Evolutionary conservation across 441 rosid species (phyloP).

Genomic region (Iberis amara): DNA sequence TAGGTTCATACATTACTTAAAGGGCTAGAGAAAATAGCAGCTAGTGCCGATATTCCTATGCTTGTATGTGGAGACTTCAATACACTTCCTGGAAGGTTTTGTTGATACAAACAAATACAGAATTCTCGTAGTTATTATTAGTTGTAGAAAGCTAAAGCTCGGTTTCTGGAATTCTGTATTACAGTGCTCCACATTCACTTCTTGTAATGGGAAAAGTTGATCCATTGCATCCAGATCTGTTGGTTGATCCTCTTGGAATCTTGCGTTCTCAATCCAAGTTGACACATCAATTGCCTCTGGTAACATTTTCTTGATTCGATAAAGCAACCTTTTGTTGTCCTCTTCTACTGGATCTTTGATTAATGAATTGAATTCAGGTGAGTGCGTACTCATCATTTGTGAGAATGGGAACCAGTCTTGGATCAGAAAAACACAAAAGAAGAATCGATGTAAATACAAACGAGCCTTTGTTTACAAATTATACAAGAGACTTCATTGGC

Average conservation of each 20-base stretch:
- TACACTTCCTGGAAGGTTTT: slow-evolving; percentile 88
- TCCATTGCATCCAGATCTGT: slow-evolving; percentile 66
- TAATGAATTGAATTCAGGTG: slow-evolving; percentile 51
- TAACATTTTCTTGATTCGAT: slow-evolving; percentile 31
- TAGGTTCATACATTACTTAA: slow-evolving; percentile 95
- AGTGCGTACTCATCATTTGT: slow-evolving; percentile 93
- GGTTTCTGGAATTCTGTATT: slow-evolving; percentile 24
- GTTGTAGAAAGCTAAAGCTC: slow-evolving; percentile 21
- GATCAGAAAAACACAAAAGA: slow-evolving; percentile 70
- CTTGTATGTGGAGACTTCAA: slow-evolving; percentile 97
- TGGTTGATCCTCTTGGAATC: slow-evolving; percentile 77
- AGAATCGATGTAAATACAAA: slow-evolving; percentile 82
- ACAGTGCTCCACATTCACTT: slow-evolving; percentile 93
- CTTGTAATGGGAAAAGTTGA: slow-evolving; percentile 97
- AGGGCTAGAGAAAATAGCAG: slow-evolving; percentile 96
- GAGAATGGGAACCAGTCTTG: slow-evolving; percentile 55
- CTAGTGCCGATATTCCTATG: slow-evolving; percentile 99
- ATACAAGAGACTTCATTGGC: slow-evolving; percentile 94
- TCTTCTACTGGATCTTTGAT: slow-evolving; percentile 16
- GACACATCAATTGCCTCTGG: slow-evolving; percentile 90
- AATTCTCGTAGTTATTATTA: slow-evolving; percentile 6
- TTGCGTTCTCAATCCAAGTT: slow-evolving; percentile 83
- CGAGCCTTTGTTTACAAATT: slow-evolving; percentile 88
- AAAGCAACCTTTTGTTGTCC: neutral
- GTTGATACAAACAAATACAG: slow-evolving; percentile 12